A percentile compares a stretch with the other conserved stretches of the same genome.
These are phyloP conservation scores for Ustilago crameri DNA, from an alignment of 1,284 basidiomycete genomes.

Conservation along the genomic window DNA sequence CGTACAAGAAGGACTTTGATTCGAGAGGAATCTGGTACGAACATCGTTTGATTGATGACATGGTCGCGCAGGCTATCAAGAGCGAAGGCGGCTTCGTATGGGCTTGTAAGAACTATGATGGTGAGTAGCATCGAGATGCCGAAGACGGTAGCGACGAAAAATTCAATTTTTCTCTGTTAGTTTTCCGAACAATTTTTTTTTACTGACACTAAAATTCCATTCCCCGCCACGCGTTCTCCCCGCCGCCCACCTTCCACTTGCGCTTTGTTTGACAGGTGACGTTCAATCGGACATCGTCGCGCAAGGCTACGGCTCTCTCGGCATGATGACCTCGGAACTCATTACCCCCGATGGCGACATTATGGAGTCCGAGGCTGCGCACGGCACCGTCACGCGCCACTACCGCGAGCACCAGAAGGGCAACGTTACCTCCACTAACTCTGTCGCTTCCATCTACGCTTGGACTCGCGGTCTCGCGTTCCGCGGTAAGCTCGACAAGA, in stretches of 20 bases:
- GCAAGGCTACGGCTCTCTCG: slow-evolving; percentile 86
- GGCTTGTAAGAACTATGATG: slow-evolving; percentile 73
- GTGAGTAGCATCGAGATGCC: slow-evolving; percentile 4
- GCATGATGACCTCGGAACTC: slow-evolving; percentile 98
- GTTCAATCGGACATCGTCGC: slow-evolving; percentile 59
- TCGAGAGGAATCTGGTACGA: slow-evolving; percentile 91
- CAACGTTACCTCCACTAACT: slow-evolving; percentile 91
- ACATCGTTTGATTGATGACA: slow-evolving; percentile 79
- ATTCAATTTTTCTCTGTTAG: neutral
- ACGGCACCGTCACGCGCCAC: slow-evolving; percentile 82
- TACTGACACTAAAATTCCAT: no score
- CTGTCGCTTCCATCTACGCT: slow-evolving; percentile 97
- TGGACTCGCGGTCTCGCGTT: slow-evolving; percentile 92
- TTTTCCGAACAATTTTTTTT: neutral
- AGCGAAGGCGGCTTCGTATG: slow-evolving; percentile 95
- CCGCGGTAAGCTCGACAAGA: slow-evolving; percentile 90
- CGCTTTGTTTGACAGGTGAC: no score
- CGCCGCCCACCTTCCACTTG: no score
- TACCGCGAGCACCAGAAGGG: slow-evolving; percentile 94
- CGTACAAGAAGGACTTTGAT: slow-evolving; percentile 87
- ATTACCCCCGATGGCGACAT: slow-evolving; percentile 93
- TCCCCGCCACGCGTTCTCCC: no score
- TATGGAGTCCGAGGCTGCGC: slow-evolving; percentile 76
- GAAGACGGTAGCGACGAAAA: neutral
- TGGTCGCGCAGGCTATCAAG: slow-evolving; percentile 94